A percentile compares a stretch with the other conserved stretches of the same genome.
Evolutionary conservation across 768 basidiomycete species (phyloP).

Genomic region (Amanita pseudoporphyria): DNA sequence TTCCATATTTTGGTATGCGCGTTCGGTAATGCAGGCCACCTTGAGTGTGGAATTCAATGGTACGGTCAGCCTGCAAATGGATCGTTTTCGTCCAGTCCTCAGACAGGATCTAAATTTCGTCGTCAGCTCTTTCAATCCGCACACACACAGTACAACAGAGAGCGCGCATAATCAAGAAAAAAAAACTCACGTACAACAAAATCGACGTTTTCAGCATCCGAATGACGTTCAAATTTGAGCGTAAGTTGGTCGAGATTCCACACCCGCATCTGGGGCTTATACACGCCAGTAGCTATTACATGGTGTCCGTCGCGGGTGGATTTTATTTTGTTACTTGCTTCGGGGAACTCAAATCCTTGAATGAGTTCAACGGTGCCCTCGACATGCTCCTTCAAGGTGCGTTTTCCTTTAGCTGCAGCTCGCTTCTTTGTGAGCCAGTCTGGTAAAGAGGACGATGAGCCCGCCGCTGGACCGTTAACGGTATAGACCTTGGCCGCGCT

Average conservation of each 20-base stretch:
- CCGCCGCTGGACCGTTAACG: conserved; percentile 84
- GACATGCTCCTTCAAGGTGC: conserved; percentile 58
- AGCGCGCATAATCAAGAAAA: too few species aligned
- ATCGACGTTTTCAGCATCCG: conserved; percentile 95
- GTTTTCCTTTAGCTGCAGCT: conserved; percentile 55
- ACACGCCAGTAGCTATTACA: conserved; percentile 90
- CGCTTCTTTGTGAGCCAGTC: conserved; percentile 86
- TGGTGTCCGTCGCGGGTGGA: conserved; percentile 89
- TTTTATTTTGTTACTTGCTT: conserved; percentile 87
- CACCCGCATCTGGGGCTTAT: conserved; percentile 95
- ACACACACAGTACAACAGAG: too few species aligned
- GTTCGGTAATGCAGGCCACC: conserved; percentile 88
- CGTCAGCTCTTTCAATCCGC: too few species aligned
- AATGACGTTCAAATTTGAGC: conserved; percentile 91
- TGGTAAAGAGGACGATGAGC: conserved; percentile 85
- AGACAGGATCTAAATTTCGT: conserved; percentile 65
- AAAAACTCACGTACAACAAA: conserved; percentile 79
- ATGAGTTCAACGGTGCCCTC: conserved; percentile 86
- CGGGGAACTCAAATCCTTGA: conserved; percentile 96
- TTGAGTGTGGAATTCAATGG: conserved; percentile 90
- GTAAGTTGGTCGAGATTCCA: conserved; percentile 93
- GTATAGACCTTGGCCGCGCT: conserved; percentile 77
- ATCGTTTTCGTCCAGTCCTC: conserved; percentile 99
- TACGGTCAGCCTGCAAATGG: conserved; percentile 94
- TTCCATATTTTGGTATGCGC: conserved; percentile 90